Evolutionary conservation across 192 early-diverging fungal species (phyloP).

Genomic region (Coemansia sp.): DNA sequence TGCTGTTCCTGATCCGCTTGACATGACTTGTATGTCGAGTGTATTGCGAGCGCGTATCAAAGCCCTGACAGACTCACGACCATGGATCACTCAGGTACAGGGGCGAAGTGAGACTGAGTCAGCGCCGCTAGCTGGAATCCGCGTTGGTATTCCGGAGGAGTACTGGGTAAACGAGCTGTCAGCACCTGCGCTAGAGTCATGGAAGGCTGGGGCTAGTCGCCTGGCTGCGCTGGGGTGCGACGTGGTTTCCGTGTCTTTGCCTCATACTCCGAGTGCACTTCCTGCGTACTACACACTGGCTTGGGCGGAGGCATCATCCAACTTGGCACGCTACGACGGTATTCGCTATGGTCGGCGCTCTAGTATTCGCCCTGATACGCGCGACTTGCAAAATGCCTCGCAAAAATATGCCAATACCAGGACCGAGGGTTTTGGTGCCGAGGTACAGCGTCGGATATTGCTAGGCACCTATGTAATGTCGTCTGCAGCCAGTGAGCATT

Average conservation of each 20-base stretch:
- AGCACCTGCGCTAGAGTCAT: slow-evolving; percentile 55
- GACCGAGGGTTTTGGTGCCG: slow-evolving; percentile 73
- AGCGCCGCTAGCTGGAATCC: slow-evolving; percentile 51
- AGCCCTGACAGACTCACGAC: slow-evolving; percentile 2
- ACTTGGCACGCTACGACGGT: slow-evolving; percentile 88
- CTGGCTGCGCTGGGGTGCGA: slow-evolving; percentile 67
- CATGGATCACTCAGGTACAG: slow-evolving; percentile 8
- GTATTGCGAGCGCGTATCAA: slow-evolving; percentile 43
- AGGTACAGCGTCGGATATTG: slow-evolving; percentile 83
- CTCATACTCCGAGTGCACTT: slow-evolving; percentile 70
- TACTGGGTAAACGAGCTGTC: slow-evolving; percentile 80
- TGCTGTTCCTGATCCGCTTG: slow-evolving; percentile 29
- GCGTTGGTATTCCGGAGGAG: slow-evolving; percentile 70
- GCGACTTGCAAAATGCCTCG: slow-evolving; percentile 23
- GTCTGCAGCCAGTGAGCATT: slow-evolving; percentile 65
- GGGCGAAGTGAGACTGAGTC: not conserved
- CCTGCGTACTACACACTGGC: slow-evolving; percentile 89
- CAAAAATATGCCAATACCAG: slow-evolving; percentile 64
- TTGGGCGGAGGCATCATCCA: slow-evolving; percentile 89
- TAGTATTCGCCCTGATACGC: not conserved
- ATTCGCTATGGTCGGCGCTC: slow-evolving; percentile 72
- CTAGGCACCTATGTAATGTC: slow-evolving; percentile 87
- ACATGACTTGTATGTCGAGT: slow-evolving; percentile 62
- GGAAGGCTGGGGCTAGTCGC: slow-evolving; percentile 61
- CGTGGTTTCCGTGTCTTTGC: slow-evolving; percentile 71